phyloP scores from a whole-genome alignment of 768 basidiomycete species.

The Roridomyces roridus region DNA sequence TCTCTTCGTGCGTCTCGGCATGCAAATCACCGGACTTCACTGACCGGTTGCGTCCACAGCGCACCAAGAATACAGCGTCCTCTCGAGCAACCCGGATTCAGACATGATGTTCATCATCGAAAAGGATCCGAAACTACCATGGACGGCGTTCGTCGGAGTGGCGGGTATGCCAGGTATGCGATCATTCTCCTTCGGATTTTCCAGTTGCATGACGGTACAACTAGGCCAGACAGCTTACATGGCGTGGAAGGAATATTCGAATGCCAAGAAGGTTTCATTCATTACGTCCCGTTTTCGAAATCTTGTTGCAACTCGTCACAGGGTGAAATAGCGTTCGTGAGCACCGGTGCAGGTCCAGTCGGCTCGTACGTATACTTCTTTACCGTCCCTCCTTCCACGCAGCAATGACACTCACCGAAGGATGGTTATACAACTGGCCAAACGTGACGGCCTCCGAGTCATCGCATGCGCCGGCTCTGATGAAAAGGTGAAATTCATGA shows the following conservation, averaged over 20 bases:
- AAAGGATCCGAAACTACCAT: constrained; percentile 47
- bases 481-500: constrained; percentile 1
- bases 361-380: constrained; percentile 4
- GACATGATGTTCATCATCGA: constrained; percentile 35
- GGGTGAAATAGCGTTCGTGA: constrained; percentile 12
- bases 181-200: constrained; percentile 11
- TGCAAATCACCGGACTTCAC: background rate
- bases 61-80: constrained; percentile 41
- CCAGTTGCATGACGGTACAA: too few relatives aligned
- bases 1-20: constrained; percentile 22
- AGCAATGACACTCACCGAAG: background rate
- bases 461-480: background rate
- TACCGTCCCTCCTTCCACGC: background rate
- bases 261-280: constrained; percentile 40
- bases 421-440: constrained; percentile 3
- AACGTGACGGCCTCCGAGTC: background rate
- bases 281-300: background rate
- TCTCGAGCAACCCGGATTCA: constrained; percentile 6
- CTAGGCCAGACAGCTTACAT: constrained; percentile 39
- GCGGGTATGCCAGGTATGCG: constrained; percentile 36
- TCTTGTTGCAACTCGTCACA: background rate
- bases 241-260: constrained; percentile 36
- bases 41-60: constrained; percentile 25
- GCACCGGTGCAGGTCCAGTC: constrained; percentile 7
- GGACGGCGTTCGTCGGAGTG: constrained; percentile 45